These are phyloP conservation scores for Dictyostelium discoideum DNA, from an alignment of 78 protist species.

Conservation along the genomic window DNA sequence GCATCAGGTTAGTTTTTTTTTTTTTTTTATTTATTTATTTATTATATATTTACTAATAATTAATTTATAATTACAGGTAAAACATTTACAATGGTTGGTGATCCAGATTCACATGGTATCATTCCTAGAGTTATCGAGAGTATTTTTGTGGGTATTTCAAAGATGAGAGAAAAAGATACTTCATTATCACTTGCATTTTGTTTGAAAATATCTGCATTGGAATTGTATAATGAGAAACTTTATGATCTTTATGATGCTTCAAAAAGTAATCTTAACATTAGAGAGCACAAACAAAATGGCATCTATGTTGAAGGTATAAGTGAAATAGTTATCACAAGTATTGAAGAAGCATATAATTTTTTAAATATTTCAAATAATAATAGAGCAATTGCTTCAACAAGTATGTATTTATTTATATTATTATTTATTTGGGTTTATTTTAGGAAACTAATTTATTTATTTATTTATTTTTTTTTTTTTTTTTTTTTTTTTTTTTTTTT, in stretches of 20 bases:
- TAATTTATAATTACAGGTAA: constrained; percentile 33
- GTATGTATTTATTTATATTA: background rate
- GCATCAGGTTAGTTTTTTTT: constrained; percentile 67
- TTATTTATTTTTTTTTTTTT: too few relatives aligned
- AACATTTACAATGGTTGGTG: constrained; percentile 88
- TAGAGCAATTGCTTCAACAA: constrained; percentile 86
- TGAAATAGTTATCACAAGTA: constrained; percentile 28
- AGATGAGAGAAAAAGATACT: constrained; percentile 42
- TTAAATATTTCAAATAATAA: constrained; percentile 60
- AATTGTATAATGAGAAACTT: constrained; percentile 61
- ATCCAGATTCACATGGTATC: constrained; percentile 76
- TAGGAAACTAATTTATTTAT: background rate
- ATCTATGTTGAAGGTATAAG: constrained; percentile 71
- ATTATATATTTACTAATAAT: background rate
- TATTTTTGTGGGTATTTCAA: constrained; percentile 47
- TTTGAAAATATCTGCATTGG: constrained; percentile 55
- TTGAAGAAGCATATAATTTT: constrained; percentile 59
- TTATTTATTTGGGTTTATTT: too few relatives aligned
- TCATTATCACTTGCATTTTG: background rate
- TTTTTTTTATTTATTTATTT: too few relatives aligned
- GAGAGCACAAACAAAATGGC: constrained; percentile 78
- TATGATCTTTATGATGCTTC: constrained; percentile 61
- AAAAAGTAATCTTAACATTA: constrained; percentile 19
- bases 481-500: too few relatives aligned
- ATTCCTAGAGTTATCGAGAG: constrained; percentile 80